Base-by-base conservation (phyloP, 2,329 filamentous ascomycete genomes). In the Periconia sp. region DNA sequence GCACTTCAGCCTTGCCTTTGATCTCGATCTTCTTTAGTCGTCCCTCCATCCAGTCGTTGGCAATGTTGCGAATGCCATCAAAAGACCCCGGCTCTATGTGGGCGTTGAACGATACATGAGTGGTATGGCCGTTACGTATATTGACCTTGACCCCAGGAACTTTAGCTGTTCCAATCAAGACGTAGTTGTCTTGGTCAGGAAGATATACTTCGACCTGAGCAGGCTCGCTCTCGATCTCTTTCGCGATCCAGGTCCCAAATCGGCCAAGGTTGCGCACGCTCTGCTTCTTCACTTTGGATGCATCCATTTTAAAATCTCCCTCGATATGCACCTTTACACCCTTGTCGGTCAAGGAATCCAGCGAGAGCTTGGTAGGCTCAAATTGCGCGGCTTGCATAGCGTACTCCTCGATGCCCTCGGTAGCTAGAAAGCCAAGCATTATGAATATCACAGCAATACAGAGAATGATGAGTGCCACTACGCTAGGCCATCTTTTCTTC, bases 1-100 rank as follows among this genome's bases (percentile, higher is more conserved):
- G 78, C 25, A 97, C 76, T 26, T 85, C 75, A 18, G 89, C 86
- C 60, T 86, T 87, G 30, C 87, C 92, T 40, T 85, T 78, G 11
- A 97, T 75, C 48, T 81, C 83, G 43, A 99, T 73, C 43, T 80
- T 77, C 9, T 84, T 80, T 44, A 97, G 75, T 40, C 83, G 85
- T 26, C 92, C 91, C 40, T 88, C 84, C 47, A 99, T 74, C 85
- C 90, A 97, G 68, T 96, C 88, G 66, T 94, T 90, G 33, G 89
- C 90, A 50, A 97, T 81, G 46, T 80, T 81, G 46, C 89, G 85
- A 56, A 96, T 84, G 5, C 85, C 86, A 40, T 91, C 84, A 11
- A 89, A 75, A 59, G 91, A 83, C 21, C 91, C 92, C 18, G 90
- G 87, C 25, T 80, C 75, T 26, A 97, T 71, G 48, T 94, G 85